phyloP scores from a whole-genome alignment of 106 monocot species.

The Dendrobium nobile region DNA sequence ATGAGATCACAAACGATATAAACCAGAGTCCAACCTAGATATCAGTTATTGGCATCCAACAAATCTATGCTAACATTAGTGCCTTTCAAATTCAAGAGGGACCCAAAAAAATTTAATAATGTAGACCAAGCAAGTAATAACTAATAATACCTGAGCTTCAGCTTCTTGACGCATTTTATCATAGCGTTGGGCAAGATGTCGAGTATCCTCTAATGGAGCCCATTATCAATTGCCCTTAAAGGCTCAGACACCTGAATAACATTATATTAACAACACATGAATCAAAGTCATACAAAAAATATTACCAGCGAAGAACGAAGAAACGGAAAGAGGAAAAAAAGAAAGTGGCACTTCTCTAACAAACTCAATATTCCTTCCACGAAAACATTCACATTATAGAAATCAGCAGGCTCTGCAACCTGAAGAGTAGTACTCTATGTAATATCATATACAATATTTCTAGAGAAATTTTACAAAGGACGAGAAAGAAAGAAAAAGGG shows the following conservation, averaged over 20 bases:
- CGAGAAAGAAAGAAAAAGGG: too few species aligned
- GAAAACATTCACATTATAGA: too few species aligned
- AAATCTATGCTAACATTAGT: neutral
- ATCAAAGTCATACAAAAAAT: too few species aligned
- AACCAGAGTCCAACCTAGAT: neutral
- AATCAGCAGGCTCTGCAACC: too few species aligned
- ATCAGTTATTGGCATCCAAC: neutral
- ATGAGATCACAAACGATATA: neutral
- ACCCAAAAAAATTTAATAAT: neutral
- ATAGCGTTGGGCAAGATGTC: conserved; percentile 91
- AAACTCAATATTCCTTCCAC: too few species aligned
- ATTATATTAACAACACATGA: too few species aligned
- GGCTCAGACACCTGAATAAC: conserved; percentile 79
- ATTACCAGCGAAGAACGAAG: too few species aligned
- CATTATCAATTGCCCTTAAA: conserved; percentile 91
- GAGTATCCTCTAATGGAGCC: conserved; percentile 95
- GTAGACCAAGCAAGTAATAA: neutral
- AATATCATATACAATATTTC: too few species aligned
- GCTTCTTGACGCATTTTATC: conserved; percentile 86
- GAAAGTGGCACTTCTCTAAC: too few species aligned
- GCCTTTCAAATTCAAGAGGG: neutral
- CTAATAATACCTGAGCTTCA: conserved; percentile 76
- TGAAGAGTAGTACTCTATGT: too few species aligned
- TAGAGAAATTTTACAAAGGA: too few species aligned
- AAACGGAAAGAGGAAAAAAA: too few species aligned